A percentile compares a stretch with the other conserved stretches of the same genome.
Evolutionary conservation across 768 basidiomycete species (phyloP).

Genomic region (Termitomyces sp.): DNA sequence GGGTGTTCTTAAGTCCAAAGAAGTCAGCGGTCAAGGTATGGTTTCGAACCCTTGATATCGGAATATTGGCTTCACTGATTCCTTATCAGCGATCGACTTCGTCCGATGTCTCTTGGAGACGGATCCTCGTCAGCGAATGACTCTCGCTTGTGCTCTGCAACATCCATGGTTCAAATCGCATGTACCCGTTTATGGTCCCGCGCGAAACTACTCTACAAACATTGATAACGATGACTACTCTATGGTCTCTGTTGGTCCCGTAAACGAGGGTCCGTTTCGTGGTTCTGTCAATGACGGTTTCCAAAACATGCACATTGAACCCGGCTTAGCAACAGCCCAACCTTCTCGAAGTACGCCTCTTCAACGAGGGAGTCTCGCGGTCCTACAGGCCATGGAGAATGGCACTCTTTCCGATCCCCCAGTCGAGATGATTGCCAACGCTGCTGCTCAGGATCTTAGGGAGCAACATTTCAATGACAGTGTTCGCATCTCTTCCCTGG

Average conservation of each 20-base stretch:
- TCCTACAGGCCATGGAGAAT: slow-evolving; percentile 39
- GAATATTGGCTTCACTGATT: neutral
- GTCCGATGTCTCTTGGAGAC: slow-evolving; percentile 57
- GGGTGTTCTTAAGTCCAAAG: slow-evolving; percentile 32
- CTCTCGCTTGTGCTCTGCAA: slow-evolving; percentile 54
- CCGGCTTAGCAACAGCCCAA: slow-evolving; percentile 13
- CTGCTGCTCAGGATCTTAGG: slow-evolving; percentile 20
- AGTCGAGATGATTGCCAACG: slow-evolving; percentile 48
- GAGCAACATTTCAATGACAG: too few relatives aligned
- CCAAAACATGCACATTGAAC: slow-evolving; percentile 25
- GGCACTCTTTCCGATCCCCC: slow-evolving; percentile 44
- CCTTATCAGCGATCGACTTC: slow-evolving; percentile 54
- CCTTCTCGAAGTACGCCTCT: slow-evolving; percentile 29
- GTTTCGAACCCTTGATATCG: neutral
- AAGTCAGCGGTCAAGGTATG: slow-evolving; percentile 45
- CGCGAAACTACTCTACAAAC: neutral
- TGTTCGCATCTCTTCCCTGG: too few relatives aligned
- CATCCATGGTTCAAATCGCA: slow-evolving; percentile 71
- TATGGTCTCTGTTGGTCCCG: slow-evolving; percentile 14
- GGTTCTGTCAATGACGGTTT: slow-evolving; percentile 24
- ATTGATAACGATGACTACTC: slow-evolving; percentile 15
- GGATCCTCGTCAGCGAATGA: slow-evolving; percentile 65
- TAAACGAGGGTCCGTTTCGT: slow-evolving; percentile 9
- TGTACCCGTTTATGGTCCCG: slow-evolving; percentile 20
- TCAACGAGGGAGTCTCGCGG: slow-evolving; percentile 42